Conservation (phyloP, 306 rosid genomes). For the Leucaena leucocephala region DNA sequence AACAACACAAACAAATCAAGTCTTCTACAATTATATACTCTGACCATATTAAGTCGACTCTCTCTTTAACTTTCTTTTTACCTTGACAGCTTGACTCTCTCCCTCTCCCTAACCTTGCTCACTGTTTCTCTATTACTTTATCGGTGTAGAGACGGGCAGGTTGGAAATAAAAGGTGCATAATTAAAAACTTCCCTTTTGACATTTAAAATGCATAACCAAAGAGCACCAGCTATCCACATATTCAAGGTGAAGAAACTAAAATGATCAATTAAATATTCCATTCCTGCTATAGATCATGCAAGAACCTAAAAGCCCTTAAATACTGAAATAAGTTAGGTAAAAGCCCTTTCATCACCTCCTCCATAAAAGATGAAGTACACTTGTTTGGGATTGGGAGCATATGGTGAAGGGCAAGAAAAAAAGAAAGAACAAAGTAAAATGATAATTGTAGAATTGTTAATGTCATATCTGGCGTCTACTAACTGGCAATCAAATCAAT, state of each 20-base stretch:
- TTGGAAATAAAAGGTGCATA: neutral
- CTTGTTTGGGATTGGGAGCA: constrained; percentile 1
- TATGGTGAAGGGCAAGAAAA: constrained; percentile 7
- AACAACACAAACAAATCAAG: too few relatives aligned
- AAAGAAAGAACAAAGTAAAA: constrained; percentile 5
- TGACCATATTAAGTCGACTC: too few relatives aligned
- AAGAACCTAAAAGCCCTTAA: constrained; percentile 20
- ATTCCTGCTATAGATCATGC: constrained; percentile 26
- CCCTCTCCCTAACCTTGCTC: too few relatives aligned
- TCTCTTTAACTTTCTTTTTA: too few relatives aligned
- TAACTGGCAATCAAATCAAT: constrained; percentile 34
- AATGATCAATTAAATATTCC: constrained; percentile 18
- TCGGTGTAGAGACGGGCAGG: neutral
- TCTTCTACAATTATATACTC: too few relatives aligned
- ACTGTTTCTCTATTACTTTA: neutral
- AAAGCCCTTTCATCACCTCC: constrained; percentile 34
- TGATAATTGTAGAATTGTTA: constrained; percentile 27
- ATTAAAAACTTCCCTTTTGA: neutral
- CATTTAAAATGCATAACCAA: constrained; percentile 19
- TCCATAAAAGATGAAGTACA: constrained; percentile 30
- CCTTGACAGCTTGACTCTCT: too few relatives aligned
- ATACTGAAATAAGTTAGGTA: constrained; percentile 16
- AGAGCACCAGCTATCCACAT: constrained; percentile 19
- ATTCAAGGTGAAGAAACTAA: constrained; percentile 1
- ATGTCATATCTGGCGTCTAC: constrained; percentile 31